Evolutionary conservation across 2,329 filamentous ascomycete genomes (phyloP).

Genomic region (Cytospora schulzeri): DNA sequence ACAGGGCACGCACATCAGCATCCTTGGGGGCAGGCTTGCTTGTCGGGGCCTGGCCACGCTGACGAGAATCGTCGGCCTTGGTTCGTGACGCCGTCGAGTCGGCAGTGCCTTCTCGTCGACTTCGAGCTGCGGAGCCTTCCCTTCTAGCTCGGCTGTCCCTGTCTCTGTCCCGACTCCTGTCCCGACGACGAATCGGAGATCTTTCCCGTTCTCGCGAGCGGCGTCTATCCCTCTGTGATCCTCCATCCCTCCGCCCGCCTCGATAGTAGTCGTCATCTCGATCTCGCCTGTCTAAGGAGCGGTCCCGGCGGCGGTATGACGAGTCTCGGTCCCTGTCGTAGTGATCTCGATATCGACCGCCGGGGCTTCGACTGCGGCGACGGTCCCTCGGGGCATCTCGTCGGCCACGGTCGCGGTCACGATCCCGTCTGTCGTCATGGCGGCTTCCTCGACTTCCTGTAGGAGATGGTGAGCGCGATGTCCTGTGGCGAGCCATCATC

Average conservation of each 20-base stretch:
- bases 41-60: slow-evolving; percentile 52
- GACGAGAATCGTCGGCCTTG: slow-evolving; percentile 65
- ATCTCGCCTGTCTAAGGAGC: slow-evolving; percentile 61
- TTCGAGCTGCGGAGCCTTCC: slow-evolving; percentile 69
- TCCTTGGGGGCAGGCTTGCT: slow-evolving; percentile 53
- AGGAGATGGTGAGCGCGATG: slow-evolving; percentile 88
- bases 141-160: slow-evolving; percentile 68
- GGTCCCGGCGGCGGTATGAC: slow-evolving; percentile 66
- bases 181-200: slow-evolving; percentile 58
- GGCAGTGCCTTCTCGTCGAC: slow-evolving; percentile 69
- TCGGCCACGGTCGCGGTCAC: slow-evolving; percentile 51
- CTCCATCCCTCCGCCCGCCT: slow-evolving; percentile 58
- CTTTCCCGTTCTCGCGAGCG: slow-evolving; percentile 65
- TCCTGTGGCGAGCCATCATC: slow-evolving; percentile 64
- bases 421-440: slow-evolving; percentile 58
- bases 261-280: slow-evolving; percentile 65
- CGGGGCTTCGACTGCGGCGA: slow-evolving; percentile 61
- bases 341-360: slow-evolving; percentile 59
- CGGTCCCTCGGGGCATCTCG: slow-evolving; percentile 54
- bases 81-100: slow-evolving; percentile 65
- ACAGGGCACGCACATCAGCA: slow-evolving; percentile 56
- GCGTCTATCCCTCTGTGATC: slow-evolving; percentile 58
- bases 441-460: slow-evolving; percentile 67
- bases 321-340: slow-evolving; percentile 53
- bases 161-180: slow-evolving; percentile 67